These are phyloP conservation scores for Kodamaea hsintzibuensis DNA, from an alignment of 805 yeast genomes.

Conservation along the genomic window DNA sequence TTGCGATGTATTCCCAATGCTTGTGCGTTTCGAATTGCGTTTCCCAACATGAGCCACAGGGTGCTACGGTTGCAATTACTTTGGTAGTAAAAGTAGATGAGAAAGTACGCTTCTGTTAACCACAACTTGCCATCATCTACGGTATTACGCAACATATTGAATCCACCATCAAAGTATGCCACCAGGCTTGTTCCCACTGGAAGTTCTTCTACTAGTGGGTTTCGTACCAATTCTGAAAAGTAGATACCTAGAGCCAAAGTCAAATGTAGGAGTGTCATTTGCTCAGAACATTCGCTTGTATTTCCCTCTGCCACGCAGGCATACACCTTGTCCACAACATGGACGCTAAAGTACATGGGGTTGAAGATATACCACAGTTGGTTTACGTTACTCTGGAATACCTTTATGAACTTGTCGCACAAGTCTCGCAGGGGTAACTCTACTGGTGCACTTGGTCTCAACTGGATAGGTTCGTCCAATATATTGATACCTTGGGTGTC, in stretches of 20 bases:
- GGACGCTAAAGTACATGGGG: constrained; percentile 28
- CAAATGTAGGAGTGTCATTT: constrained; percentile 37
- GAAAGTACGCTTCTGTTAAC: constrained; percentile 42
- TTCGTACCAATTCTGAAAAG: constrained; percentile 32
- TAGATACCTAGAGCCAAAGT: constrained; percentile 44
- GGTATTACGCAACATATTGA: constrained; percentile 27
- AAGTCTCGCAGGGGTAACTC: constrained; percentile 10
- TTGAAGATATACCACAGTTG: constrained; percentile 41
- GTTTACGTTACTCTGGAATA: constrained; percentile 40
- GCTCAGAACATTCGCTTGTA: constrained; percentile 10
- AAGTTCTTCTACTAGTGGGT: constrained; percentile 22
- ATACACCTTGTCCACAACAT: constrained; percentile 31
- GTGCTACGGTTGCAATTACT: constrained; percentile 39
- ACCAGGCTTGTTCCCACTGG: constrained; percentile 22
- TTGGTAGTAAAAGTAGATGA: constrained; percentile 43
- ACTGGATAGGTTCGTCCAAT: constrained; percentile 34
- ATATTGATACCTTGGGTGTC: constrained; percentile 39
- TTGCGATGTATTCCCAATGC: constrained; percentile 42
- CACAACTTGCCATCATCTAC: constrained; percentile 43
- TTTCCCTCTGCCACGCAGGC: constrained; percentile 22
- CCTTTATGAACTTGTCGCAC: constrained; percentile 14
- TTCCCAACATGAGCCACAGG: constrained; percentile 46
- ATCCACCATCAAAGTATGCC: constrained; percentile 36
- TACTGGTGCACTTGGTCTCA: constrained; percentile 18
- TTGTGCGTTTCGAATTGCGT: constrained; percentile 44